Percentiles rank a stretch among this genome's conserved stretches.
These are phyloP conservation scores for Xylaria scruposa DNA, from an alignment of 495 filamentous ascomycete species.

Conservation along the genomic window DNA sequence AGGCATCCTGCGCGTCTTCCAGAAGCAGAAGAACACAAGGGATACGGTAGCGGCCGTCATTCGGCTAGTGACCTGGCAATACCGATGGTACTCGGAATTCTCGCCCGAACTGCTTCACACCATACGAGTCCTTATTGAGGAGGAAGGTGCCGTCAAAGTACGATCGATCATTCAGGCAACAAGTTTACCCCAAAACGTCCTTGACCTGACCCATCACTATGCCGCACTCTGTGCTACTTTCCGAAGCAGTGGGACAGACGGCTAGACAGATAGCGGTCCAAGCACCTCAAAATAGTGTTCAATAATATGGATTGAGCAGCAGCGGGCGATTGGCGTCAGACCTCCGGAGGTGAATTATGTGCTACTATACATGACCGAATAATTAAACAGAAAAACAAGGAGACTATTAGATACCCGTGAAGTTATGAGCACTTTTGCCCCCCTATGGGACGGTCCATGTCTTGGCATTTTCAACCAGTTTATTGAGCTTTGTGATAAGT, in stretches of 20 bases:
- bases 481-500: background rate
- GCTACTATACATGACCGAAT: slow-evolving; percentile 17
- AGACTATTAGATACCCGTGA: slow-evolving; percentile 18
- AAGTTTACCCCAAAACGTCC: slow-evolving; percentile 86
- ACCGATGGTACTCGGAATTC: slow-evolving; percentile 99
- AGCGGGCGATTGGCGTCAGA: background rate
- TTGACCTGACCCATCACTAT: slow-evolving; percentile 96
- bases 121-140: slow-evolving; percentile 91
- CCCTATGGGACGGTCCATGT: background rate
- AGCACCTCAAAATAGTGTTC: background rate
- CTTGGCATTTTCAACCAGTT: background rate
- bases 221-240: slow-evolving; percentile 93
- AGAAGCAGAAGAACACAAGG: slow-evolving; percentile 73
- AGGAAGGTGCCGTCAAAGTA: slow-evolving; percentile 96
- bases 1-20: slow-evolving; percentile 78
- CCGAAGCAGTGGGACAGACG: slow-evolving; percentile 91
- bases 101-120: slow-evolving; percentile 86
- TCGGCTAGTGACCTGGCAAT: slow-evolving; percentile 93
- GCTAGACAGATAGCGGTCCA: slow-evolving; percentile 50
- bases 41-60: slow-evolving; percentile 82
- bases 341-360: background rate
- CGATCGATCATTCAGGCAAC: slow-evolving; percentile 97
- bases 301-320: background rate
- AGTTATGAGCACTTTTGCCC: background rate
- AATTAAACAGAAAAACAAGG: slow-evolving; percentile 13